Evolutionary conservation across 495 filamentous ascomycete genomes (phyloP).

Genomic region (Xylaria flabelliformis): DNA sequence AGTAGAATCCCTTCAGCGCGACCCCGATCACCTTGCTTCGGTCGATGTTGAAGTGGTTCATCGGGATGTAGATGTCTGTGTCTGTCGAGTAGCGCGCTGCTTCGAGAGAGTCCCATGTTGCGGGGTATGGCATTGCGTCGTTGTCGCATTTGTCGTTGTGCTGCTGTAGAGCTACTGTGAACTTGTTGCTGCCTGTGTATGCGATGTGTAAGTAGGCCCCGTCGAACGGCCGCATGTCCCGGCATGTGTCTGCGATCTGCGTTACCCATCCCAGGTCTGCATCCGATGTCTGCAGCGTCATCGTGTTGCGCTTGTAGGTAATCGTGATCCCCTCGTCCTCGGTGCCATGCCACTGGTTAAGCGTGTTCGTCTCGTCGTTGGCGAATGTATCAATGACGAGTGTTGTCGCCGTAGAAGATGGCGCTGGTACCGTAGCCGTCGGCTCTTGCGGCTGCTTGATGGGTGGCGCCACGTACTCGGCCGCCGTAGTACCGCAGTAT

Average conservation of each 20-base stretch:
- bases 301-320: conserved; percentile 54
- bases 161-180: conserved; percentile 74
- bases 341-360: conserved; percentile 74
- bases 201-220: conserved; percentile 72
- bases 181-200: conserved; percentile 70
- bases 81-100: conserved; percentile 67
- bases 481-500: conserved; percentile 61
- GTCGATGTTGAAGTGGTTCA: conserved; percentile 75
- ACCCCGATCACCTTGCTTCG: conserved; percentile 66
- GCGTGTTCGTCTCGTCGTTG: conserved; percentile 61
- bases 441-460: conserved; percentile 47
- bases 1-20: conserved; percentile 73
- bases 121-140: conserved; percentile 67
- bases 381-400: conserved; percentile 75
- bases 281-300: conserved; percentile 69
- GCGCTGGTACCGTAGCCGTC: conserved; percentile 55
- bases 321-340: conserved; percentile 63
- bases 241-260: conserved; percentile 65
- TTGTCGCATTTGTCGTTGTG: conserved; percentile 70
- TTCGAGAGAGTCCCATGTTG: conserved; percentile 76
- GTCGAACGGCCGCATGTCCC: conserved; percentile 64
- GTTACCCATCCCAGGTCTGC: conserved; percentile 74
- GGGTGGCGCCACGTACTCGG: conserved; percentile 57
- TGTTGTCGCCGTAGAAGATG: conserved; percentile 52
- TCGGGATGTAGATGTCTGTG: conserved; percentile 73